Conservation (phyloP, 768 basidiomycete species). For the Auriscalpium orientale region DNA sequence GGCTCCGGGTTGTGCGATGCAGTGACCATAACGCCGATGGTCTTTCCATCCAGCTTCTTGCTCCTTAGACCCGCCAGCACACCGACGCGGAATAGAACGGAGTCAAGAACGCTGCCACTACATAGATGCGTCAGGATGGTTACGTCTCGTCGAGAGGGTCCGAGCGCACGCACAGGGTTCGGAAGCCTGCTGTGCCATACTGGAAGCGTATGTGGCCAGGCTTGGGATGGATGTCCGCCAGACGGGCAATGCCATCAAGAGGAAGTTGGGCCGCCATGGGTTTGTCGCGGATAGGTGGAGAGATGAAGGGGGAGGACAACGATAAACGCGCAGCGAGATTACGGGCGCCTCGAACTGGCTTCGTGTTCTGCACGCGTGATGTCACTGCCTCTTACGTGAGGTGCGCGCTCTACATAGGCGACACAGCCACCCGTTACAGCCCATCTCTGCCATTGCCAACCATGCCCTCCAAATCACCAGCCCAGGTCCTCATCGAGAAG, state of each 20-base stretch:
- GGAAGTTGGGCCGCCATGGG: slow-evolving; percentile 20
- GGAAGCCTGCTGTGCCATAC: slow-evolving; percentile 94
- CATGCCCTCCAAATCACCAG: slow-evolving; percentile 74
- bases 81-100: slow-evolving; percentile 91
- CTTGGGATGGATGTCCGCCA: slow-evolving; percentile 62
- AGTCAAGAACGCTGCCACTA: slow-evolving; percentile 69
- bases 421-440: neutral
- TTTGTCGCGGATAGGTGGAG: neutral
- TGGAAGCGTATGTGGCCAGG: slow-evolving; percentile 62
- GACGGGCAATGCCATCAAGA: slow-evolving; percentile 36
- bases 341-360: no score
- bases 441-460: slow-evolving; percentile 5
- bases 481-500: slow-evolving; percentile 69
- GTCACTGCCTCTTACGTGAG: slow-evolving; percentile 3
- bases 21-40: slow-evolving; percentile 97
- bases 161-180: slow-evolving; percentile 62
- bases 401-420: neutral
- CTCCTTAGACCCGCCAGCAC: slow-evolving; percentile 86
- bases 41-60: slow-evolving; percentile 84
- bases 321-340: no score
- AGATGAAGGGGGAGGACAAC: no score
- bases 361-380: neutral
- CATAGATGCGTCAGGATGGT: slow-evolving; percentile 5
- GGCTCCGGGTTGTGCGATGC: slow-evolving; percentile 99
- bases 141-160: no score